Percentiles rank a stretch among this genome's conserved stretches.
These are phyloP conservation scores for Protostelium mycophagum DNA, from an alignment of 78 protist species.

Conservation along the genomic window DNA sequence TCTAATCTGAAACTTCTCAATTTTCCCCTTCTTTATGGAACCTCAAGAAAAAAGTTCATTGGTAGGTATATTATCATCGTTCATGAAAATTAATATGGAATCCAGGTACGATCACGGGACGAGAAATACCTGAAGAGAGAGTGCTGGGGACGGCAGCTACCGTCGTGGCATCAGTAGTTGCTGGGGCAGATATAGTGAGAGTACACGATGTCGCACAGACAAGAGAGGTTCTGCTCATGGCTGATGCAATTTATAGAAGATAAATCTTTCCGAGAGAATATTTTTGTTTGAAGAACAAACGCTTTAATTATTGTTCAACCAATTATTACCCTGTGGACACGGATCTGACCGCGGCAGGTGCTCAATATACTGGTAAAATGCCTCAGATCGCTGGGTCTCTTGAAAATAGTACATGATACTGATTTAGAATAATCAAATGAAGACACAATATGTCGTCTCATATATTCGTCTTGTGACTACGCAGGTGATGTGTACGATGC, in stretches of 20 bases:
- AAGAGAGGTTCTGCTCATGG: slow-evolving; percentile 35
- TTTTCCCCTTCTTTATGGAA: slow-evolving; percentile 53
- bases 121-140: slow-evolving; percentile 14
- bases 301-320: too few relatives aligned
- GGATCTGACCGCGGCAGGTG: too few relatives aligned
- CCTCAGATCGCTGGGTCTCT: too few relatives aligned
- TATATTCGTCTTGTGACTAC: too few relatives aligned
- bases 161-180: slow-evolving; percentile 16
- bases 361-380: too few relatives aligned
- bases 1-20: background rate
- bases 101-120: slow-evolving; percentile 18
- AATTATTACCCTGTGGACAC: too few relatives aligned
- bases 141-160: slow-evolving; percentile 48
- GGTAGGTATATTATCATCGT: slow-evolving; percentile 30
- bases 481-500: too few relatives aligned
- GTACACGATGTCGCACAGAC: slow-evolving; percentile 45
- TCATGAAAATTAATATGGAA: background rate
- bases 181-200: slow-evolving; percentile 42
- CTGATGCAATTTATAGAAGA: slow-evolving; percentile 38
- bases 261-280: too few relatives aligned
- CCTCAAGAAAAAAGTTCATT: slow-evolving; percentile 69
- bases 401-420: too few relatives aligned
- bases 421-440: too few relatives aligned
- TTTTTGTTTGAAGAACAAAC: too few relatives aligned
- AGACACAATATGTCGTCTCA: too few relatives aligned